Conservation (phyloP, 2,329 filamentous ascomycete species). For the Penicillium sp. region DNA sequence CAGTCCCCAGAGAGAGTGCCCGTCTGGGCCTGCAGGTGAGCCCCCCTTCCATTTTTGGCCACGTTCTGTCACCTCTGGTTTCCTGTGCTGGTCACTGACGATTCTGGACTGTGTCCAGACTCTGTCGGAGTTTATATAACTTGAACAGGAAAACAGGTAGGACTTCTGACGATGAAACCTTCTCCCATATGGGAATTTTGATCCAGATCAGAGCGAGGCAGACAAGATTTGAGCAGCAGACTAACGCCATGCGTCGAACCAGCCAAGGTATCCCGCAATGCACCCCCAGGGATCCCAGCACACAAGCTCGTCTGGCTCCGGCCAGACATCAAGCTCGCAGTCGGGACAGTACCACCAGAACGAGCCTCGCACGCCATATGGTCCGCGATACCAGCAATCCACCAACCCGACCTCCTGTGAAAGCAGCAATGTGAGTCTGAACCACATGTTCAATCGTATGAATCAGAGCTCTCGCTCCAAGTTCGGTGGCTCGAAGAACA, state of each 20-base stretch:
- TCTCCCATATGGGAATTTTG: background rate
- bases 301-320: constrained; percentile 26
- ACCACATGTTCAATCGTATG: constrained; percentile 29
- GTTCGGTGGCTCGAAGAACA: constrained; percentile 29
- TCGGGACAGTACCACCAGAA: constrained; percentile 25
- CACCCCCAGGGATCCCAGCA: constrained; percentile 28
- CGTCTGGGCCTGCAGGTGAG: background rate
- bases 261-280: constrained; percentile 19
- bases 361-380: constrained; percentile 29
- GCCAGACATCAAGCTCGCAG: constrained; percentile 23
- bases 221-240: background rate
- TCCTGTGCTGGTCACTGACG: background rate
- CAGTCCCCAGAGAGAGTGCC: background rate
- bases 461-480: constrained; percentile 34
- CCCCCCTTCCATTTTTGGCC: background rate
- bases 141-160: constrained; percentile 1
- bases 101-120: background rate
- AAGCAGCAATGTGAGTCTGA: constrained; percentile 18
- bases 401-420: constrained; percentile 20
- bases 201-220: background rate
- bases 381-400: constrained; percentile 23
- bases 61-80: background rate
- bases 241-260: background rate
- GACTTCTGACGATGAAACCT: constrained; percentile 2
- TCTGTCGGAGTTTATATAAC: constrained; percentile 5